phyloP scores from a whole-genome alignment of 257 asterid genomes.

The Solanum lycopersicoides region DNA sequence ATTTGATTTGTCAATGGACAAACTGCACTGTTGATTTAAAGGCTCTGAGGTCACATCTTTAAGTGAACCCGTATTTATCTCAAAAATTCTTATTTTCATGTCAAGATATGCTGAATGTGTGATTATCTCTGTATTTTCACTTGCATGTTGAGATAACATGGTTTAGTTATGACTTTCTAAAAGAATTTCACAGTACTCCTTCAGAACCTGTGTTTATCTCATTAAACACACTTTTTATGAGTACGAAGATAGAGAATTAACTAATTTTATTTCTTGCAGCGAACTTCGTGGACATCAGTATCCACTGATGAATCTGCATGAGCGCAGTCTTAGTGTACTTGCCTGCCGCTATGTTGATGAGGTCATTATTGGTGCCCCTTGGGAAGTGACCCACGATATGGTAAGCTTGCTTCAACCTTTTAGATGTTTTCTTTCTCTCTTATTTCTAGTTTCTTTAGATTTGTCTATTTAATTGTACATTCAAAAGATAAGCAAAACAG shows the following conservation, averaged over 20 bases:
- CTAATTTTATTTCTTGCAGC: conserved; percentile 28
- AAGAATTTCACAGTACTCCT: background rate
- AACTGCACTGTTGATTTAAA: background rate
- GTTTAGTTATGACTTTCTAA: background rate
- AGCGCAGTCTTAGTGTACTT: conserved; percentile 87
- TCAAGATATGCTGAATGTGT: background rate
- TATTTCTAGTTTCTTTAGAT: background rate
- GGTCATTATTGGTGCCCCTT: conserved; percentile 91
- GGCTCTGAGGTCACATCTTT: background rate
- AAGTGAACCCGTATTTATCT: background rate
- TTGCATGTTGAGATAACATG: background rate
- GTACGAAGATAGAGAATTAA: background rate
- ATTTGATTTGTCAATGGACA: background rate
- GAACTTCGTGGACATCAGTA: conserved; percentile 63
- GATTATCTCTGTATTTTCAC: background rate
- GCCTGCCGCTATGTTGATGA: conserved; percentile 93
- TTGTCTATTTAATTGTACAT: background rate
- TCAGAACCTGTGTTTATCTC: background rate
- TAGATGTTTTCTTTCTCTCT: background rate
- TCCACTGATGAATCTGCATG: conserved; percentile 87
- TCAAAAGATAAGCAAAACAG: background rate
- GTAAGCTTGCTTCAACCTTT: conserved; percentile 17
- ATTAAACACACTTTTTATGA: background rate
- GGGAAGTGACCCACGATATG: conserved; percentile 76
- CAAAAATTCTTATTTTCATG: background rate